These are phyloP conservation scores for Aspergillus brasiliensis DNA, from an alignment of 2,329 filamentous ascomycete genomes.

Conservation along the genomic window DNA sequence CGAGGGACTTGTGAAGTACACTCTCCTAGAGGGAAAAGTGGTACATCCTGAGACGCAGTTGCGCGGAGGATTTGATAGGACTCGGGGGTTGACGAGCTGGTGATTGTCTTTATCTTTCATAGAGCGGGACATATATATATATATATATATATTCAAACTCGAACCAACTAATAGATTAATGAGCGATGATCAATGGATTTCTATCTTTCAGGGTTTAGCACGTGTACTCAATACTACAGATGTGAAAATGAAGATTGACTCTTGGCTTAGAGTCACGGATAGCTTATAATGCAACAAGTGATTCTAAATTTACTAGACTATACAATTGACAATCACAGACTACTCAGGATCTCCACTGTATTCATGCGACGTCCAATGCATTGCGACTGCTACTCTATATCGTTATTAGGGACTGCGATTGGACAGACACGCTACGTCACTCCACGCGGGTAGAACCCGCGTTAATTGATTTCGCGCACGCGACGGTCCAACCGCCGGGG, in stretches of 20 bases:
- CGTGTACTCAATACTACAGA: too few relatives aligned
- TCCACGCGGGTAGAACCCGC: conserved; percentile 18
- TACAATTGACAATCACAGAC: too few relatives aligned
- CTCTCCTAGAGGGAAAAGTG: conserved; percentile 83
- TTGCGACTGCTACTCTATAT: too few relatives aligned
- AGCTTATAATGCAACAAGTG: too few relatives aligned
- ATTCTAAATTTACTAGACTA: too few relatives aligned
- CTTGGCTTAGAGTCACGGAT: too few relatives aligned
- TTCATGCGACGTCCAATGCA: too few relatives aligned
- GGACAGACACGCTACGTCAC: conserved; percentile 29
- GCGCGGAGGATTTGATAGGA: conserved; percentile 79
- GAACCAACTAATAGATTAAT: not conserved
- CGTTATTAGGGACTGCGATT: not conserved
- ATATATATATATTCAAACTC: not conserved
- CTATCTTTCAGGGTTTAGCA: too few relatives aligned
- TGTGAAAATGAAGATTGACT: too few relatives aligned
- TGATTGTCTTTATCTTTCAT: conserved; percentile 17
- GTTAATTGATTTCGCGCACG: conserved; percentile 35
- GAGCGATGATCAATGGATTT: not conserved
- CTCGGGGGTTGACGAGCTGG: conserved; percentile 69
- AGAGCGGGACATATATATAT: not conserved
- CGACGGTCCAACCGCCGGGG: conserved; percentile 16
- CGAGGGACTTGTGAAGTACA: conserved; percentile 83
- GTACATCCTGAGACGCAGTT: conserved; percentile 82
- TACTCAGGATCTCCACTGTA: not conserved